Percentiles rank a stretch among this genome's conserved stretches.
phyloP scores from a whole-genome alignment of 768 basidiomycete species.

The Pulveroboletus sp. region DNA sequence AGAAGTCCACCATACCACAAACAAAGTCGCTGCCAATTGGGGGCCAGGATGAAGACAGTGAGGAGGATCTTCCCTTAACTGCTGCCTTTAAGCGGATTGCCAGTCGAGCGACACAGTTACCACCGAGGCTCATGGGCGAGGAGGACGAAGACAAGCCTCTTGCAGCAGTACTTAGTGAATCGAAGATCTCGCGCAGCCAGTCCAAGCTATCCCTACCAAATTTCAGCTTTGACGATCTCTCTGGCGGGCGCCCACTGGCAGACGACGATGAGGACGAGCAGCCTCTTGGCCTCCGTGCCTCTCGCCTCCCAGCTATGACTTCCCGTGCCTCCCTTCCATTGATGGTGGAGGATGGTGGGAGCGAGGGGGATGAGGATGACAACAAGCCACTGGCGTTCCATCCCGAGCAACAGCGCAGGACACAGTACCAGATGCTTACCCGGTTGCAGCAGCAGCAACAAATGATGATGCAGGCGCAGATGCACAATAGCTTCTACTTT shows the following conservation, averaged over 20 bases:
- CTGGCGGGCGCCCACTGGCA: conserved; percentile 9
- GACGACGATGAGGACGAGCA: conserved; percentile 58
- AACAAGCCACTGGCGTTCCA: conserved; percentile 68
- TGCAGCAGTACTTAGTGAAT: conserved; percentile 50
- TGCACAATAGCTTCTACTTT: conserved; percentile 74
- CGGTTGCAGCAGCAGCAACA: conserved; percentile 48
- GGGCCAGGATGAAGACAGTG: conserved; percentile 50
- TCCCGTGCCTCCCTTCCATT: conserved; percentile 25
- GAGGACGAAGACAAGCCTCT: conserved; percentile 59
- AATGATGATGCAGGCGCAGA: conserved; percentile 73
- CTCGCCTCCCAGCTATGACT: conserved; percentile 34
- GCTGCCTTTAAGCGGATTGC: conserved; percentile 55
- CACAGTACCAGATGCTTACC: conserved; percentile 43
- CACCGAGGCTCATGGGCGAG: conserved; percentile 32
- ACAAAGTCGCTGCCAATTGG: not conserved
- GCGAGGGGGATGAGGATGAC: conserved; percentile 59
- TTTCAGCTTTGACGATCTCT: conserved; percentile 37
- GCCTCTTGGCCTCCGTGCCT: conserved; percentile 67
- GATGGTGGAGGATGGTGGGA: conserved; percentile 38
- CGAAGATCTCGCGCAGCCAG: conserved; percentile 40
- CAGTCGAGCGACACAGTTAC: conserved; percentile 37
- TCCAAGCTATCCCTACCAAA: conserved; percentile 42
- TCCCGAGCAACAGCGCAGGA: conserved; percentile 74
- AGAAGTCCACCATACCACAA: conserved; percentile 6
- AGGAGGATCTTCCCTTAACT: conserved; percentile 76